These are phyloP conservation scores for Krasilnikovozyma curviuscula DNA, from an alignment of 768 basidiomycete species.

Conservation along the genomic window DNA sequence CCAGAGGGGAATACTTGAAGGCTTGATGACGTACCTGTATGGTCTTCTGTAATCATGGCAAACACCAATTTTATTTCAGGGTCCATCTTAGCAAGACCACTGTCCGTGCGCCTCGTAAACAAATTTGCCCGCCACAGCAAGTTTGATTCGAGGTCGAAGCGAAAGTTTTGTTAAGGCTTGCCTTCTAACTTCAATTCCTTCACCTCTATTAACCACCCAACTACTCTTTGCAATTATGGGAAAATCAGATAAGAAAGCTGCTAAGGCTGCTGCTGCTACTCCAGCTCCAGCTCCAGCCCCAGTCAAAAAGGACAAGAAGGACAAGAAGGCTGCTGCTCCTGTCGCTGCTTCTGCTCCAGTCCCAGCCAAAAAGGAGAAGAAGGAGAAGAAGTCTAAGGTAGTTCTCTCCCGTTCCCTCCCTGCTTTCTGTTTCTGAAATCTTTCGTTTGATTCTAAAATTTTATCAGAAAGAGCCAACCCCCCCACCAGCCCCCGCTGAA, in stretches of 20 bases:
- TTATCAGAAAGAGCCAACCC: slow-evolving; percentile 16
- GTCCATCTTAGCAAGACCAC: too few relatives aligned
- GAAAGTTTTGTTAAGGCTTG: too few relatives aligned
- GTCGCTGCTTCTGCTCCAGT: slow-evolving; percentile 8
- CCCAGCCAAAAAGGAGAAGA: slow-evolving; percentile 11
- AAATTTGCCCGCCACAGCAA: too few relatives aligned
- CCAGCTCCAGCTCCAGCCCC: background rate
- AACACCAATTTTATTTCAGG: too few relatives aligned
- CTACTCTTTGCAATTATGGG: background rate
- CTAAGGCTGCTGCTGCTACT: background rate
- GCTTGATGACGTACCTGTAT: slow-evolving; percentile 18
- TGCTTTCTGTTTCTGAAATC: background rate
- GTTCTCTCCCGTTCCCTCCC: slow-evolving; percentile 4
- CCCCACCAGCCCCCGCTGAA: slow-evolving; percentile 19
- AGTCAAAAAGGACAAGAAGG: slow-evolving; percentile 2
- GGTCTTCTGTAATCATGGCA: slow-evolving; percentile 1
- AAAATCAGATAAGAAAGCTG: slow-evolving; percentile 10
- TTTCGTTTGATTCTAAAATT: background rate
- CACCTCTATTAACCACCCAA: too few relatives aligned
- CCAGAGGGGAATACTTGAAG: slow-evolving; percentile 22
- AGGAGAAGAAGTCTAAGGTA: slow-evolving; percentile 21
- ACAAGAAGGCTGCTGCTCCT: slow-evolving; percentile 12
- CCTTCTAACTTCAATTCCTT: too few relatives aligned
- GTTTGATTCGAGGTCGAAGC: too few relatives aligned
- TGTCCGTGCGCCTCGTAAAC: too few relatives aligned